Evolutionary conservation across 345 rosid species (phyloP), one percentile per base, ranked within the genome.

Genomic region (Abelmoschus esculentus): DNA sequence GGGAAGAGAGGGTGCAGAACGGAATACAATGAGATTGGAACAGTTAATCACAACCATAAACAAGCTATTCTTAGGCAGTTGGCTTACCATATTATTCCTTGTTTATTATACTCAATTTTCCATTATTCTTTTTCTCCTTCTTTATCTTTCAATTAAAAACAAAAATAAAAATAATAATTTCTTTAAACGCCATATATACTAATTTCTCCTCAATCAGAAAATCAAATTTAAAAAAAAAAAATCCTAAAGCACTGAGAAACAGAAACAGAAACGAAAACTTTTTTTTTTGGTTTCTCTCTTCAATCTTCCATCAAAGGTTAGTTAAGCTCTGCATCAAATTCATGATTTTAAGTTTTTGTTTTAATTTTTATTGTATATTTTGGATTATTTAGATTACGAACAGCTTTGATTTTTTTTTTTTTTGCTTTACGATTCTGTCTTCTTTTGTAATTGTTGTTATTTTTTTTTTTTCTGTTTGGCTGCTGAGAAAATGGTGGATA

Each of bases 401-500:
- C 34, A 53, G 54, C 38, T 62, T 63, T 14, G 12, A 19, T 42
- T 13, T 71, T 61, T 52, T 49, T n/a, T 42, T 13, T 71, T 61
- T 52, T 49, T n/a, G 42, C 54, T 36, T 72, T 63, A 26, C 69
- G n/a, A 15, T 42, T 61, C 52, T 42, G 15, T 69, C 18, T 32
- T 4, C 7, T 31, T 50, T 29, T 9, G 17, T 61, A n/a, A 60
- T 60, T 62, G 58, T 61, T 71, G 8, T 34, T 71, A 59, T 18
- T 31, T 61, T 22, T 62, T 11, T 11, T 63, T 1, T 55, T 54
- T 72, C 75, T 76, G 83, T 79, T 81, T 83, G 86, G 82, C 70
- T 76, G 74, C 83, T 75, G 82, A 74, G 86, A 78, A 81, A 49
- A 75, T 58, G 73, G 71, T 72, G 73, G 77, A 67, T 68, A 62